Evolutionary conservation across 192 early-diverging fungal species (phyloP), one percentile per base, ranked within the genome.

Genomic region (Backusella liffmaniae): DNA sequence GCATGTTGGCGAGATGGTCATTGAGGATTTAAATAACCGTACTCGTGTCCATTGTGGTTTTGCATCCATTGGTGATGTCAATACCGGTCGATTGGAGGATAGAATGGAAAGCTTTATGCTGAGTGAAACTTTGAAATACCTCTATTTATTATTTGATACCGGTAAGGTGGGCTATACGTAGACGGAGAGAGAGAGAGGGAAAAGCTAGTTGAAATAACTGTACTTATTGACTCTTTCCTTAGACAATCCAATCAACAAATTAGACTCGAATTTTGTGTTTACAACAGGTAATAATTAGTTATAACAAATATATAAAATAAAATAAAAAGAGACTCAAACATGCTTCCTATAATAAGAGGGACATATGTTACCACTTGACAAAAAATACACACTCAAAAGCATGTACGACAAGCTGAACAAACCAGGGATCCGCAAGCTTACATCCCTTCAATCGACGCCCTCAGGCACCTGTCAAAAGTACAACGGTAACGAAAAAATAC

Each of bases 51-150:
- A 70, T 7, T 99, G 97, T 73, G 97, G 97, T 0, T 99, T 89
- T 89, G 92, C 93, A 0, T 82, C 88, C 0, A 73, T 98, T 32
- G 76, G 82, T 6, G 84, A 94, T 73, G 92, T 98, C 13, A 72
- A 72, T 7, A 88, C 88, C 1, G 86, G 86, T 69, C 77, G 80
- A 7, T 76, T 90, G 1, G 95, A 96, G 36, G 94, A 94, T 44
- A 83, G 97, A 6, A 97, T 99, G 96, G 97, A 99, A 73, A 96
- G 94, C 74, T 99, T 98, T 84, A 88, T 94, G 23, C 80, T 99
- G 7, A 94, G 93, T 66, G 97, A 99, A 82, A 98, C 97, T 1
- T 86, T 99, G 67, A 99, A 99, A 79, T 99, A 99, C 77, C 86
- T 99, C n/a, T 99, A 92, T 79, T 79, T 99, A n/a, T 87, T 99